phyloP scores from a whole-genome alignment of 805 yeast species.

The Myxozyma kluyveri region DNA sequence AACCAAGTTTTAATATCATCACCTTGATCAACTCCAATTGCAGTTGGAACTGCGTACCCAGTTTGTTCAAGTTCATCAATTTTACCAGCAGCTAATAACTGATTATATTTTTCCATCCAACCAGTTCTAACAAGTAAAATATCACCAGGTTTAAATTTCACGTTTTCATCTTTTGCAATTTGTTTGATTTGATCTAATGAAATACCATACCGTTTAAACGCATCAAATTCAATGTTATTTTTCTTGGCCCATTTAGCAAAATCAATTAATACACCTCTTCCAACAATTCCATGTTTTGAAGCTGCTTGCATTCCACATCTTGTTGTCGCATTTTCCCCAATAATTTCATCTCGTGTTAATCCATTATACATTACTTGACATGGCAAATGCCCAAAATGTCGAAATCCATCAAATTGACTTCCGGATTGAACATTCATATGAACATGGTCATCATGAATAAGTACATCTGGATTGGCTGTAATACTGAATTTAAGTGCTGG shows the following conservation, averaged over 20 bases:
- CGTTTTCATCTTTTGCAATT: slow-evolving; percentile 32
- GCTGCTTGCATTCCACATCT: slow-evolving; percentile 31
- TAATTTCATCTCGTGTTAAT: slow-evolving; percentile 30
- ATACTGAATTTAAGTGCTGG: slow-evolving; percentile 27
- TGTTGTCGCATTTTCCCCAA: slow-evolving; percentile 18
- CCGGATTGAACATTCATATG: slow-evolving; percentile 36
- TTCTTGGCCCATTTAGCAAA: slow-evolving; percentile 36
- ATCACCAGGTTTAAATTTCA: slow-evolving; percentile 37
- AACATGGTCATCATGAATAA: slow-evolving; percentile 33
- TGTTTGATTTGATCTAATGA: slow-evolving; percentile 30
- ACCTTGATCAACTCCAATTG: slow-evolving; percentile 34
- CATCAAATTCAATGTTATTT: slow-evolving; percentile 33
- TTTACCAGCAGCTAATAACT: slow-evolving; percentile 12
- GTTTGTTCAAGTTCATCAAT: slow-evolving; percentile 16
- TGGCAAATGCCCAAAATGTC: slow-evolving; percentile 35
- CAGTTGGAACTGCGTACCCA: slow-evolving; percentile 18
- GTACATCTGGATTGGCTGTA: slow-evolving; percentile 16
- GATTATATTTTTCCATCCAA: slow-evolving; percentile 35
- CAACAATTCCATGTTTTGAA: slow-evolving; percentile 36
- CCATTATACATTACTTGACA: slow-evolving; percentile 31
- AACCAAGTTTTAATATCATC: slow-evolving; percentile 35
- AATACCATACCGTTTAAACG: slow-evolving; percentile 34
- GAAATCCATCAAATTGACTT: slow-evolving; percentile 37
- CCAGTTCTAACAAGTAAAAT: slow-evolving; percentile 38
- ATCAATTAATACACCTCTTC: slow-evolving; percentile 40